phyloP scores from a whole-genome alignment of 1,139 yeast species.

The Pichia cactophila region DNA sequence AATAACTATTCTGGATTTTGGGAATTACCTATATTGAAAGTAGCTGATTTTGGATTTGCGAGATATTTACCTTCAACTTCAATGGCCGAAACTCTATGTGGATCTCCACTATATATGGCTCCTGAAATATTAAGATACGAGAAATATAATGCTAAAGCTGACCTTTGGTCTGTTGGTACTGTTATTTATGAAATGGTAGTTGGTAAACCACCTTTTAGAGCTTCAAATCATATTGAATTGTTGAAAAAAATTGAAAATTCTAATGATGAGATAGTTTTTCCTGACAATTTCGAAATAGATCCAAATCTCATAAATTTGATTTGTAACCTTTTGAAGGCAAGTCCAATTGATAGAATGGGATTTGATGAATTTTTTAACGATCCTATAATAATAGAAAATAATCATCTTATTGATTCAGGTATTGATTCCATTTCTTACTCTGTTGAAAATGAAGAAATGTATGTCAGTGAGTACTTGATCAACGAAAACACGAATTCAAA shows the following conservation, averaged over 20 bases:
- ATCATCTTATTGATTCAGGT: constrained; percentile 34
- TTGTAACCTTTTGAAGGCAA: constrained; percentile 66
- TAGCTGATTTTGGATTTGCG: constrained; percentile 98
- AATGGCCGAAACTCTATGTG: constrained; percentile 94
- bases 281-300: constrained; percentile 52
- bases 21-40: constrained; percentile 83
- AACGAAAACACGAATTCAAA: constrained; percentile 16
- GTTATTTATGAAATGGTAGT: constrained; percentile 91
- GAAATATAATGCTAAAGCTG: constrained; percentile 95
- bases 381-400: constrained; percentile 39
- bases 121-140: constrained; percentile 93
- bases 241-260: constrained; percentile 77
- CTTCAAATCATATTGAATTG: constrained; percentile 85
- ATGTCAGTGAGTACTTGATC: constrained; percentile 66
- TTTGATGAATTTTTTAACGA: constrained; percentile 79
- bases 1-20: constrained; percentile 67
- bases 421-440: constrained; percentile 60
- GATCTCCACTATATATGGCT: constrained; percentile 96
- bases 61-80: constrained; percentile 86
- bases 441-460: constrained; percentile 66
- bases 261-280: constrained; percentile 71
- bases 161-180: constrained; percentile 96
- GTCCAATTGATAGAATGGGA: constrained; percentile 82
- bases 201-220: constrained; percentile 92
- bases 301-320: constrained; percentile 64